A percentile compares a stretch with the other conserved stretches of the same genome.
Evolutionary conservation across 2,329 filamentous ascomycete genomes (phyloP).

Genomic region (Rhinocladiella similis): DNA sequence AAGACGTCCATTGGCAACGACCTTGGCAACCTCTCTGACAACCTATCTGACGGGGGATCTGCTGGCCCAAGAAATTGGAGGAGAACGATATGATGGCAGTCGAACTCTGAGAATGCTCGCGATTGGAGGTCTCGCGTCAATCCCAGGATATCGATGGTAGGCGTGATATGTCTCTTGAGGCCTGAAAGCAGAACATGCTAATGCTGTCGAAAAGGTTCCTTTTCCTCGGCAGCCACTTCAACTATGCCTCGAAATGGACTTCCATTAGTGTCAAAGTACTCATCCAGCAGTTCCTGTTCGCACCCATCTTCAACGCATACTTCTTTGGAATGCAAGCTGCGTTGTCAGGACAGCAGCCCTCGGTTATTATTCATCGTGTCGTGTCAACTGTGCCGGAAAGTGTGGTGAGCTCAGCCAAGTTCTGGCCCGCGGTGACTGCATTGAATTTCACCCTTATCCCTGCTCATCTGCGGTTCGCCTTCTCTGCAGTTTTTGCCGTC

Average conservation of each 20-base stretch:
- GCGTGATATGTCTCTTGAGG: slow-evolving; percentile 27
- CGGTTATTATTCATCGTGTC: slow-evolving; percentile 68
- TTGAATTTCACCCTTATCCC: slow-evolving; percentile 81
- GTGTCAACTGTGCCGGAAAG: slow-evolving; percentile 73
- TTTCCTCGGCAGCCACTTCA: slow-evolving; percentile 78
- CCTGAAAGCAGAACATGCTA: neutral
- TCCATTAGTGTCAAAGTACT: slow-evolving; percentile 74
- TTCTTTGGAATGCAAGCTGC: slow-evolving; percentile 80
- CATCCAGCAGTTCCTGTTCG: slow-evolving; percentile 77
- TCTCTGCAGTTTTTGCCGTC: slow-evolving; percentile 75
- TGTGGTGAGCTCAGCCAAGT: slow-evolving; percentile 75
- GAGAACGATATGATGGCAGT: slow-evolving; percentile 62
- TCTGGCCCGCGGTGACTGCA: slow-evolving; percentile 85
- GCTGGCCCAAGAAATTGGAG: slow-evolving; percentile 29
- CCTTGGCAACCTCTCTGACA: slow-evolving; percentile 70
- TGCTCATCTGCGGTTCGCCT: slow-evolving; percentile 75
- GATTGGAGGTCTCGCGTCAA: slow-evolving; percentile 71
- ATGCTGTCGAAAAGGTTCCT: slow-evolving; percentile 60
- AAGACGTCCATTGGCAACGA: slow-evolving; percentile 72
- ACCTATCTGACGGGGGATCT: slow-evolving; percentile 65
- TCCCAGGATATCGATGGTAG: slow-evolving; percentile 81
- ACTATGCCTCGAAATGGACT: slow-evolving; percentile 70
- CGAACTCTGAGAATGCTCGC: slow-evolving; percentile 70
- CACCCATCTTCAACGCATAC: slow-evolving; percentile 79
- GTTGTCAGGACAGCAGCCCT: slow-evolving; percentile 64